Percentiles rank a stretch among this genome's conserved stretches.
Conservation (phyloP, 2,329 filamentous ascomycete species). For the Calycina herbarum region DNA sequence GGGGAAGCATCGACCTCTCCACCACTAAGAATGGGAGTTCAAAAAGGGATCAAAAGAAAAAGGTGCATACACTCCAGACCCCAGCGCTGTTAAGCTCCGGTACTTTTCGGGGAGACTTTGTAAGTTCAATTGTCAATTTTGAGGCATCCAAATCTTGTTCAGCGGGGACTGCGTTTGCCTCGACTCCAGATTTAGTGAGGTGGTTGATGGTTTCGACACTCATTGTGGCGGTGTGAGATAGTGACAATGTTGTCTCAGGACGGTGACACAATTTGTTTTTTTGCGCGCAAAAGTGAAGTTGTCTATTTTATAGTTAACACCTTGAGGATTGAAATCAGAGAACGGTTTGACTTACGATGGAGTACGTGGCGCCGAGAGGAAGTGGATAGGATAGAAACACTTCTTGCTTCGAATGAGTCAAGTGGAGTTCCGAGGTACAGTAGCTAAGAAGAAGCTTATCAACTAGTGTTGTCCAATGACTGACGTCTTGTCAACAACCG, state of each 20-base stretch:
- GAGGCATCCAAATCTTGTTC: slow-evolving; percentile 54
- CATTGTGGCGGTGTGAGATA: slow-evolving; percentile 20
- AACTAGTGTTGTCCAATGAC: background rate
- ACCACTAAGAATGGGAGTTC: background rate
- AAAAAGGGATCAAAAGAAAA: no score
- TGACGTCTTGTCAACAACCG: background rate
- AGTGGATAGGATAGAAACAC: slow-evolving; percentile 6
- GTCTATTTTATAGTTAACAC: background rate
- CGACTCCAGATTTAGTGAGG: slow-evolving; percentile 24
- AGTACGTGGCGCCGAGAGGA: slow-evolving; percentile 5
- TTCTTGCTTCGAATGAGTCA: background rate
- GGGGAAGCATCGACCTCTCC: background rate
- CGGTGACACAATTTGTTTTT: background rate
- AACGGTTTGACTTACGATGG: background rate
- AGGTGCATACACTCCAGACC: slow-evolving; percentile 11
- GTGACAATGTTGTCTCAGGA: background rate
- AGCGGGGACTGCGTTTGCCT: slow-evolving; percentile 17
- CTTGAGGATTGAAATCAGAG: background rate
- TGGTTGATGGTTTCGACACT: slow-evolving; percentile 25
- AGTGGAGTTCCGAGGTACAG: background rate
- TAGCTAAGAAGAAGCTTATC: background rate
- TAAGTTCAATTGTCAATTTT: slow-evolving; percentile 55
- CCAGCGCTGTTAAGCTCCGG: slow-evolving; percentile 38
- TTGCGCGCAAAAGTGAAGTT: background rate
- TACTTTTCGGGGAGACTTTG: slow-evolving; percentile 49